Base-by-base conservation (phyloP, 148 eudicot species). In the Rhododendron ferrugineum region DNA sequence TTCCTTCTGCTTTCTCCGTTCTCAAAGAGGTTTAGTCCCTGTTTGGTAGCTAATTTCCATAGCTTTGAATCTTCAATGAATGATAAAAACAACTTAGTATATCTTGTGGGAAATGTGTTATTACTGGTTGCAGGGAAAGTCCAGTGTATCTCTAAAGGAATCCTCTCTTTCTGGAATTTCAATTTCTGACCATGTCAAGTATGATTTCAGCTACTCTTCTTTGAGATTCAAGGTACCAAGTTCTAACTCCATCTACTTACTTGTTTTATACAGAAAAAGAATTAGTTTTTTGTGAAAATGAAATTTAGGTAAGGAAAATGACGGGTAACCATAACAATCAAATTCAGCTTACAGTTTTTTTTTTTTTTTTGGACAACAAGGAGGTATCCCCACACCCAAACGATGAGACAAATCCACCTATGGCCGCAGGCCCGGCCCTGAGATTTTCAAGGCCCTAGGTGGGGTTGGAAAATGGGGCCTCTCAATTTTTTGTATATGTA, bases 1-100 rank as follows among this genome's bases (percentile, higher is more conserved):
- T 94, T 84, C 94, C 93, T 72, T 91, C 91, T 83, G 87, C 92
- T 15, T 86, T 93, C 81, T 89, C 94, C 85, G 82, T 90, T 76
- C 88, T 87, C 91, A 94, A 93, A 86, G 95, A 93, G 93, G 98
- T 93, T 80, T 46, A 73, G 49, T 50, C 62, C 52, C n/a, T 64
- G 23, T 32, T 42, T 46, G 50, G 75, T 42, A 54, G 37, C 74
- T 30, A 30, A 70, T 70, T 70, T 30, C 75, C 18, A 30, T 70
- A 11, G 6, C 13, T 30, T 30, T 70, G 37, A 4, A 30, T 30
- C 32, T 30, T 0, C 18, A 30, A 70, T 14, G 75, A 30, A 70
- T 44, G 4, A 36, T 37, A 1, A 11, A 11, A 70, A 6, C 44
- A 20, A 4, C 75, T 81, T 46, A 58, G 70, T 49, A 70, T 5